A percentile compares a stretch with the other conserved stretches of the same genome.
Conservation (phyloP, 441 rosid genomes). For the Gossypium trilobum region DNA sequence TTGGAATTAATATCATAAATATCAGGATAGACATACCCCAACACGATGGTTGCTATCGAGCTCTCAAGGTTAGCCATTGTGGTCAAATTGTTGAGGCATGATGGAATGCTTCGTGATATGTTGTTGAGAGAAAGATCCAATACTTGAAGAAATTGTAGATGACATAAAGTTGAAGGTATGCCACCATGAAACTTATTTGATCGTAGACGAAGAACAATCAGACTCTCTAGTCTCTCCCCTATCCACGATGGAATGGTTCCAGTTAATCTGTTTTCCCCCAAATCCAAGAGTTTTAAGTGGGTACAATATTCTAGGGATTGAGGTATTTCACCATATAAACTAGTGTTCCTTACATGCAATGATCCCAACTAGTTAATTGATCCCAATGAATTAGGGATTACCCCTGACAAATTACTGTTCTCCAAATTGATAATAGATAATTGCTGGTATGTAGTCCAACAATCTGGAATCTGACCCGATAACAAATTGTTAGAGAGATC, state of each 20-base stretch:
- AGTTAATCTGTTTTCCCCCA: slow-evolving; percentile 18
- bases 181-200: too few relatives aligned
- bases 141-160: too few relatives aligned
- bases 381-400: not conserved
- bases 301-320: slow-evolving; percentile 18
- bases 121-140: too few relatives aligned
- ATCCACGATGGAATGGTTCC: slow-evolving; percentile 13
- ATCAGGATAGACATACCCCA: not conserved
- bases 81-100: too few relatives aligned
- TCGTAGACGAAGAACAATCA: too few relatives aligned
- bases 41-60: not conserved
- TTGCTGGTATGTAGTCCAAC: slow-evolving; percentile 6
- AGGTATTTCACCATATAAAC: slow-evolving; percentile 24
- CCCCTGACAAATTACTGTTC: slow-evolving; percentile 16
- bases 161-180: too few relatives aligned
- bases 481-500: slow-evolving; percentile 10
- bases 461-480: slow-evolving; percentile 19
- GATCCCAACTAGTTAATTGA: not conserved
- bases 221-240: too few relatives aligned
- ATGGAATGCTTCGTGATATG: too few relatives aligned
- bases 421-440: slow-evolving; percentile 10
- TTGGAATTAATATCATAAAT: not conserved
- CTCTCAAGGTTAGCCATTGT: too few relatives aligned
- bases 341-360: slow-evolving; percentile 19
- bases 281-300: slow-evolving; percentile 4